phyloP scores from a whole-genome alignment of 2,329 filamentous ascomycete genomes.

The Chaetomiaceae sp. region DNA sequence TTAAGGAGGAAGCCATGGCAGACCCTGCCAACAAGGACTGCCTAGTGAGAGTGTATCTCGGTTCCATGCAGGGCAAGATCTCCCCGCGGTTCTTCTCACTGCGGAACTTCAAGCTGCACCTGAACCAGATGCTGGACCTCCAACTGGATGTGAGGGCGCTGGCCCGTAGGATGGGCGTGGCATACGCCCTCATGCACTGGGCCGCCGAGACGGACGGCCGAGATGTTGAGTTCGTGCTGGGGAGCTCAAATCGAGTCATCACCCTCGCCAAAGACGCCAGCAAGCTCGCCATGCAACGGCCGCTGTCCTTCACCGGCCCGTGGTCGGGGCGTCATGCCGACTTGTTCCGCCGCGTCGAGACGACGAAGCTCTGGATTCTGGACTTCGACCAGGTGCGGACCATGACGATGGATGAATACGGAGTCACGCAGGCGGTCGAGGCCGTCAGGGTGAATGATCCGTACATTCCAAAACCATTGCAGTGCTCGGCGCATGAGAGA shows the following conservation, averaged over 20 bases:
- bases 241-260: neutral
- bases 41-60: neutral
- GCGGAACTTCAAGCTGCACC: neutral
- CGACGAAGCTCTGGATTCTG: neutral
- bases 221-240: constrained; percentile 5
- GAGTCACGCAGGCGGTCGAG: neutral
- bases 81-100: neutral
- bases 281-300: neutral
- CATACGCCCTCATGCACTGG: neutral
- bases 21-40: neutral
- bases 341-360: neutral
- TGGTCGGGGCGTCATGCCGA: neutral
- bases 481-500: neutral
- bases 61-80: neutral
- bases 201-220: neutral
- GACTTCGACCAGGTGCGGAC: neutral
- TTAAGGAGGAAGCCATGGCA: neutral
- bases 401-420: neutral
- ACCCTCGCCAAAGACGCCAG: neutral
- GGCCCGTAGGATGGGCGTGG: neutral
- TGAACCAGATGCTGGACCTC: neutral
- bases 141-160: neutral
- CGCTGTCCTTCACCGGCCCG: neutral
- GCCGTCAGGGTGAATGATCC: neutral
- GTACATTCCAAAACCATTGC: neutral